Conservation (phyloP, 768 basidiomycete species). For the Zangia roseola region DNA sequence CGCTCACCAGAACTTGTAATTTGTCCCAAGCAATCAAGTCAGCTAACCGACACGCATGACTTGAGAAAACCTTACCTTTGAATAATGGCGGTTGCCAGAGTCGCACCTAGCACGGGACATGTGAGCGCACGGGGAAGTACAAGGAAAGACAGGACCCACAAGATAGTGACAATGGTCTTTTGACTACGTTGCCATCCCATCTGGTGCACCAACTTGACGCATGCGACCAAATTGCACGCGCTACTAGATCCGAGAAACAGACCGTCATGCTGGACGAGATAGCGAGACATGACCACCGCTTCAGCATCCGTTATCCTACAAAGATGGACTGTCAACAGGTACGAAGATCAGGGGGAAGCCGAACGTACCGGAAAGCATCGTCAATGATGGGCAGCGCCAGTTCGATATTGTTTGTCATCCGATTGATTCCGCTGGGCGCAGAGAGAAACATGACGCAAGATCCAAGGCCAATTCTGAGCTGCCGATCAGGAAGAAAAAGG, state of each 20-base stretch:
- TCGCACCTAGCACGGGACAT: slow-evolving; percentile 58
- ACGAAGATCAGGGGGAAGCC: too few relatives aligned
- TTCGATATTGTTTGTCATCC: slow-evolving; percentile 88
- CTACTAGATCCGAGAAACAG: slow-evolving; percentile 95
- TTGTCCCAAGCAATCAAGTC: neutral
- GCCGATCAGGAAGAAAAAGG: slow-evolving; percentile 7
- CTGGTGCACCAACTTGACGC: slow-evolving; percentile 73
- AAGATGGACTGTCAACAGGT: neutral
- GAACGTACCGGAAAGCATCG: slow-evolving; percentile 67
- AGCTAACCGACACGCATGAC: neutral
- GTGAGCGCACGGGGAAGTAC: too few relatives aligned
- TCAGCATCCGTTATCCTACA: slow-evolving; percentile 86
- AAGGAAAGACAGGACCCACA: too few relatives aligned
- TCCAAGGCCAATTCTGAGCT: neutral
- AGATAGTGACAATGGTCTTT: slow-evolving; percentile 77
- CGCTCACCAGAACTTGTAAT: slow-evolving; percentile 52
- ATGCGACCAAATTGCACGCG: slow-evolving; percentile 94
- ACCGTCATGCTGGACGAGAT: slow-evolving; percentile 87
- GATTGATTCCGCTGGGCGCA: slow-evolving; percentile 77
- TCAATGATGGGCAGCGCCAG: slow-evolving; percentile 82
- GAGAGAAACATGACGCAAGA: neutral
- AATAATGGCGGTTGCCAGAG: slow-evolving; percentile 88
- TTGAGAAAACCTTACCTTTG: slow-evolving; percentile 56
- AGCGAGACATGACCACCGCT: slow-evolving; percentile 94
- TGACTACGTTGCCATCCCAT: slow-evolving; percentile 68